Conservation (phyloP, 31 red algal species). For the Bonnemaisonia californica region DNA sequence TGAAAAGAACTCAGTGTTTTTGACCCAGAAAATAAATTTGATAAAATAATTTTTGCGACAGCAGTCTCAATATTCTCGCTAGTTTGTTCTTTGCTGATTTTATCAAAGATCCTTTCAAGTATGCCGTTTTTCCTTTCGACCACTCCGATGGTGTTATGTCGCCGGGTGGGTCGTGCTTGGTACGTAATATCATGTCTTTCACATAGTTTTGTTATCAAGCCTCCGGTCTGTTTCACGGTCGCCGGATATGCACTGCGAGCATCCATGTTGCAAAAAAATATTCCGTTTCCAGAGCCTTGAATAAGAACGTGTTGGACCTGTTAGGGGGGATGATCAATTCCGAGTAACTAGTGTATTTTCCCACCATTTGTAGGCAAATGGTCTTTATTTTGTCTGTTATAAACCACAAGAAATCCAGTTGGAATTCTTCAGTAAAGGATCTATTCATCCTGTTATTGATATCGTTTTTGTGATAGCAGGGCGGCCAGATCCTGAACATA, state of each 20-base stretch:
- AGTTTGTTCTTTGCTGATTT: too few relatives aligned
- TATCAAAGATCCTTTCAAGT: too few relatives aligned
- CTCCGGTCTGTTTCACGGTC: background rate
- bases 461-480: constrained; percentile 19
- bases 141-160: background rate
- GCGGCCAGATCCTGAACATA: background rate
- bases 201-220: background rate
- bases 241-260: background rate
- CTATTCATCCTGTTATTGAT: constrained; percentile 20
- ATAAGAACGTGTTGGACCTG: background rate
- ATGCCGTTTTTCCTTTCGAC: too few relatives aligned
- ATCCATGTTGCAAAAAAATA: background rate
- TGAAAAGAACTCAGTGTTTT: too few relatives aligned
- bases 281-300: background rate
- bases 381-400: background rate
- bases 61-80: too few relatives aligned
- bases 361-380: constrained; percentile 5
- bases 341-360: constrained; percentile 17
- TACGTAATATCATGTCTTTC: background rate
- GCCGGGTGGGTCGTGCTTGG: background rate
- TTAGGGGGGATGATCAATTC: background rate
- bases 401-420: constrained; percentile 12
- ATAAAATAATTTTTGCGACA: too few relatives aligned
- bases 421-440: constrained; percentile 31
- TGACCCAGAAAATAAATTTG: too few relatives aligned